A percentile compares a stretch with the other conserved stretches of the same genome.
These are phyloP conservation scores for Lodderomyces theae DNA, from an alignment of 1,139 yeast genomes.

Conservation along the genomic window DNA sequence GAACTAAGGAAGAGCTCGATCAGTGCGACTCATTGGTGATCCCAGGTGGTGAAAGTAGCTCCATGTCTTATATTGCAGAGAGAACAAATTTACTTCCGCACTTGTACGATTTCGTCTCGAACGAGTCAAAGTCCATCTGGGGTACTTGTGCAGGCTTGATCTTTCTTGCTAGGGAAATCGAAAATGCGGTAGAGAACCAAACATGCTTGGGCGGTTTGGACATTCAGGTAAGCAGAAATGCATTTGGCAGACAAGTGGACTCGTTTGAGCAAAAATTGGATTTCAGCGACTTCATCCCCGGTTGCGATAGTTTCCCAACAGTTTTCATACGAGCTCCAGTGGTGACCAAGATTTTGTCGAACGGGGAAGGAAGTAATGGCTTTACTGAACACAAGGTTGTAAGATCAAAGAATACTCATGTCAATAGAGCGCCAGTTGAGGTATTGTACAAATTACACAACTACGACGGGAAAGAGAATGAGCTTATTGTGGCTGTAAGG, in stretches of 20 bases:
- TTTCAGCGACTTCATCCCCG: conserved; percentile 45
- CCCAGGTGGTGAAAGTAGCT: conserved; percentile 83
- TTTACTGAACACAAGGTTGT: conserved; percentile 16
- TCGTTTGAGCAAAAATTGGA: conserved; percentile 56
- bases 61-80: conserved; percentile 72
- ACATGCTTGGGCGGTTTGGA: conserved; percentile 63
- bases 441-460: conserved; percentile 36
- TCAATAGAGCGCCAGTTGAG: conserved; percentile 34
- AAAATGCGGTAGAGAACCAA: conserved; percentile 58
- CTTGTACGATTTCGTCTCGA: conserved; percentile 49
- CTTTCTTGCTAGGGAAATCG: conserved; percentile 56
- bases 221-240: conserved; percentile 66
- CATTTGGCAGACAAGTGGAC: conserved; percentile 76
- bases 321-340: conserved; percentile 81
- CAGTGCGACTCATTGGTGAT: conserved; percentile 61
- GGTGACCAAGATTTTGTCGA: conserved; percentile 40
- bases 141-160: conserved; percentile 89
- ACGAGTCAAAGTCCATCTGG: conserved; percentile 59
- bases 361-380: conserved; percentile 14
- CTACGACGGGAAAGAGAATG: conserved; percentile 20
- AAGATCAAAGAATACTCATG: conserved; percentile 25
- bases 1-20: conserved; percentile 48
- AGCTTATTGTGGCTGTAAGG: conserved; percentile 66
- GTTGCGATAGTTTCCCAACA: conserved; percentile 47
- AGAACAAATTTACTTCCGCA: conserved; percentile 59